Percentiles rank a stretch among this genome's conserved stretches.
Evolutionary conservation across 257 asterid species (phyloP).

Genomic region (Solanum chilense): DNA sequence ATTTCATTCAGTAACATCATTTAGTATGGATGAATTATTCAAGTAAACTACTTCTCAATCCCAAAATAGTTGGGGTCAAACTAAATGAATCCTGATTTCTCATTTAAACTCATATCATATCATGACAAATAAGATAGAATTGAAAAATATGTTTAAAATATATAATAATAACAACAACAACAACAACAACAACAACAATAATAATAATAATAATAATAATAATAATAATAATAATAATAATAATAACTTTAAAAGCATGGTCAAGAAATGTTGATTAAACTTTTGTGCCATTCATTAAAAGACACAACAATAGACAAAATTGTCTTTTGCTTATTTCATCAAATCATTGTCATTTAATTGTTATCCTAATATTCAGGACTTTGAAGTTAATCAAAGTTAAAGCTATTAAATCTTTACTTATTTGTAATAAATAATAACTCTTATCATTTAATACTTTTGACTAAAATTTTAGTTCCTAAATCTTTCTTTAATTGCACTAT

Average conservation of each 20-base stretch:
- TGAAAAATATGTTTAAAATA: not conserved
- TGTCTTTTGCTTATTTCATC: not conserved
- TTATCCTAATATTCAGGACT: not conserved
- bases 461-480: not conserved
- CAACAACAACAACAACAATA: too few relatives aligned
- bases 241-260: not conserved
- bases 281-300: not conserved
- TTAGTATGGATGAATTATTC: not conserved
- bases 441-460: not conserved
- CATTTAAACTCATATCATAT: not conserved
- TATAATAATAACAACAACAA: not conserved
- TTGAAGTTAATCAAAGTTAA: not conserved
- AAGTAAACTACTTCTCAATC: not conserved
- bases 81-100: not conserved
- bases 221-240: not conserved
- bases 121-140: not conserved
- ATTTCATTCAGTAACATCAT: constrained; percentile 1
- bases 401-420: not conserved
- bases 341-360: not conserved
- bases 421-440: not conserved
- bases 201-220: too few relatives aligned
- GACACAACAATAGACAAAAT: not conserved
- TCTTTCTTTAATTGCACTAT: too few relatives aligned
- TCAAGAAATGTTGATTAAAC: not conserved
- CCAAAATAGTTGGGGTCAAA: not conserved